These are phyloP conservation scores for Waltergamsia citrina DNA, from an alignment of 2,329 filamentous ascomycete genomes.

Conservation along the genomic window DNA sequence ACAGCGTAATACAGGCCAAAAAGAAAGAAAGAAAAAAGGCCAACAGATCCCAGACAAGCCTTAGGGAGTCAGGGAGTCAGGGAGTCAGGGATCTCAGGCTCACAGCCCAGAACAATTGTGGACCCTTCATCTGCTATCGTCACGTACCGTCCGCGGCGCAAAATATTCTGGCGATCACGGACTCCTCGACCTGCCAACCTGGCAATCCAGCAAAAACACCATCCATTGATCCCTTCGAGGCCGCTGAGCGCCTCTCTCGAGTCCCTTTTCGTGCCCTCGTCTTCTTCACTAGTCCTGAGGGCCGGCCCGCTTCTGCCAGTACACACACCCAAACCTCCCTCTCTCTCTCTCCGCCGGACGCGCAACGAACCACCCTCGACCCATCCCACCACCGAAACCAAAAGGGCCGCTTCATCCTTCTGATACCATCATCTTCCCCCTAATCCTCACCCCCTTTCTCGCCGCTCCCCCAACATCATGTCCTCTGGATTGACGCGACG, in stretches of 20 bases:
- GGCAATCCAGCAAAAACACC: too few species aligned
- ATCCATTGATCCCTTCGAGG: too few species aligned
- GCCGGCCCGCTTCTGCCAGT: too few species aligned
- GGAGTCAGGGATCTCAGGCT: too few species aligned
- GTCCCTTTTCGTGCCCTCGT: too few species aligned
- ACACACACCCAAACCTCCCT: not conserved
- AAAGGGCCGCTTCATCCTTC: not conserved
- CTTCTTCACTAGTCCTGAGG: too few species aligned
- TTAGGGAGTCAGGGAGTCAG: too few species aligned
- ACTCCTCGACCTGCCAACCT: not conserved
- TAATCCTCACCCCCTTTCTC: not conserved
- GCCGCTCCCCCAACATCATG: conserved; percentile 14
- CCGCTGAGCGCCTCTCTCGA: too few species aligned
- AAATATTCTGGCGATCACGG: conserved; percentile 4
- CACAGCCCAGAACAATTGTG: conserved; percentile 1
- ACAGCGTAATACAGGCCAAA: too few species aligned
- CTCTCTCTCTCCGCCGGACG: not conserved
- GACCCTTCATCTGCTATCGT: conserved; percentile 2
- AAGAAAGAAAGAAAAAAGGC: too few species aligned
- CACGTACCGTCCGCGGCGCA: conserved; percentile 2
- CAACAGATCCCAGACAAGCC: too few species aligned
- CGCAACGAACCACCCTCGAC: not conserved
- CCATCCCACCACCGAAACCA: not conserved
- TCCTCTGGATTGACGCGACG: conserved; percentile 48
- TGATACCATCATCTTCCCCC: not conserved